phyloP scores from a whole-genome alignment of 2,329 filamentous ascomycete species.

The Colletotrichum nymphaeae region DNA sequence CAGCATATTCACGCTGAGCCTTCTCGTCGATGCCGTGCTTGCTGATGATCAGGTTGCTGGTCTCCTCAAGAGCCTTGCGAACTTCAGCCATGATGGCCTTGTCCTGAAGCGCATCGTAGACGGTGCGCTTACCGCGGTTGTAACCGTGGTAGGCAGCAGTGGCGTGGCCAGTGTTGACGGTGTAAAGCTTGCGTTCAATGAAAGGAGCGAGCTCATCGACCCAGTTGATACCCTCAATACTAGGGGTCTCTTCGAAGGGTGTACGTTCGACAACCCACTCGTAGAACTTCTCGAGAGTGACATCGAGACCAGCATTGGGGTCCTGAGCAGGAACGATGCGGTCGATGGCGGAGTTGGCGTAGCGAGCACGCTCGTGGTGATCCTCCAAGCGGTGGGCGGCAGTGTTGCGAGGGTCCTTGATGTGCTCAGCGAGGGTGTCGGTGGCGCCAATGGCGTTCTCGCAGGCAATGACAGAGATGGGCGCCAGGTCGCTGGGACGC shows the following conservation, averaged over 20 bases:
- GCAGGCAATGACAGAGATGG: conserved; percentile 93
- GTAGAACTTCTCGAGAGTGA: conserved; percentile 98
- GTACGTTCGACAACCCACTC: conserved; percentile 96
- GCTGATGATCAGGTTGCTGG: conserved; percentile 83
- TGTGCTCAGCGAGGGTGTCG: conserved; percentile 84
- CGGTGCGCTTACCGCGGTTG: conserved; percentile 84
- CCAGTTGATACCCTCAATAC: conserved; percentile 91
- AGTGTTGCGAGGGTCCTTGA: conserved; percentile 81
- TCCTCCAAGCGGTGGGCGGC: conserved; percentile 72
- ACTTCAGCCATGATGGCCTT: conserved; percentile 84
- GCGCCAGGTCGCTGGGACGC: conserved; percentile 71
- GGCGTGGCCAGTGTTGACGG: conserved; percentile 97
- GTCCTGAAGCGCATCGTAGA: conserved; percentile 90
- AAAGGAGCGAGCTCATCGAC: conserved; percentile 92
- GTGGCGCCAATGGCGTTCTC: conserved; percentile 98
- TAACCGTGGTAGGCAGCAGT: conserved; percentile 96
- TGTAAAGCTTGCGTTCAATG: conserved; percentile 99
- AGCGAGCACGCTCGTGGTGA: conserved; percentile 81
- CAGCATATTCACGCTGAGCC: conserved; percentile 87
- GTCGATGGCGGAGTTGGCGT: conserved; percentile 98
- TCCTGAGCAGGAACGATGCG: conserved; percentile 96
- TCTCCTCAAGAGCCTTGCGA: conserved; percentile 83
- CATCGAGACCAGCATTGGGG: conserved; percentile 82
- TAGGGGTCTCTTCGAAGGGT: conserved; percentile 81
- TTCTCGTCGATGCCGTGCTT: conserved; percentile 84